These are phyloP conservation scores for Pilaira anomala DNA, from an alignment of 192 early-diverging fungal species.

Conservation along the genomic window DNA sequence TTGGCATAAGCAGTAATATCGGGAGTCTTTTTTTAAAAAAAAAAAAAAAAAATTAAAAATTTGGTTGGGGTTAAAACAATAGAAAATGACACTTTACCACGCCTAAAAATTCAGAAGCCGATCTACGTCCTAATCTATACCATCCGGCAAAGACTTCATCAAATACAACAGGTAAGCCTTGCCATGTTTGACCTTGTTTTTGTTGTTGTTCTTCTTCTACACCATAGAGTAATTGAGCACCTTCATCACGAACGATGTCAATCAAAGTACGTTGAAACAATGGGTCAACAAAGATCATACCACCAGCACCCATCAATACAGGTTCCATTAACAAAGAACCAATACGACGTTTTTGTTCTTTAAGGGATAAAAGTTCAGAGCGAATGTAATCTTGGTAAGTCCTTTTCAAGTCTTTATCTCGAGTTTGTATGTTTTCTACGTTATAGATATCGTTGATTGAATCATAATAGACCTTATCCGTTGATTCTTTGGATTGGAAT, in stretches of 20 bases:
- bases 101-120: conserved; percentile 58
- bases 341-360: conserved; percentile 41
- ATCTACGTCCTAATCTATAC: conserved; percentile 59
- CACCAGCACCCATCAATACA: conserved; percentile 77
- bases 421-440: conserved; percentile 9
- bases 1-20: conserved; percentile 81
- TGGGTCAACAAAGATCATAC: conserved; percentile 81
- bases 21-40: conserved; percentile 49
- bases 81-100: conserved; percentile 41
- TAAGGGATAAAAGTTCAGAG: conserved; percentile 31
- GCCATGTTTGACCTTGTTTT: conserved; percentile 29
- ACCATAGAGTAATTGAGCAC: conserved; percentile 25
- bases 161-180: conserved; percentile 68
- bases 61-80: neutral
- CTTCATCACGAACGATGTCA: conserved; percentile 45
- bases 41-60: conserved; percentile 23
- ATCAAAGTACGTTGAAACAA: conserved; percentile 70
- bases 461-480: conserved; percentile 13
- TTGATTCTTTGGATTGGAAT: neutral
- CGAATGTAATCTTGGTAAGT: conserved; percentile 47
- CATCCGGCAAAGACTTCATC: conserved; percentile 83
- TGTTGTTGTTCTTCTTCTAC: conserved; percentile 11
- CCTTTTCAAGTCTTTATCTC: conserved; percentile 26
- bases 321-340: conserved; percentile 75
- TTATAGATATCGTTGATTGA: conserved; percentile 16